Conservation (phyloP, 78 protist genomes). For the Emiliania huxleyi region DNA sequence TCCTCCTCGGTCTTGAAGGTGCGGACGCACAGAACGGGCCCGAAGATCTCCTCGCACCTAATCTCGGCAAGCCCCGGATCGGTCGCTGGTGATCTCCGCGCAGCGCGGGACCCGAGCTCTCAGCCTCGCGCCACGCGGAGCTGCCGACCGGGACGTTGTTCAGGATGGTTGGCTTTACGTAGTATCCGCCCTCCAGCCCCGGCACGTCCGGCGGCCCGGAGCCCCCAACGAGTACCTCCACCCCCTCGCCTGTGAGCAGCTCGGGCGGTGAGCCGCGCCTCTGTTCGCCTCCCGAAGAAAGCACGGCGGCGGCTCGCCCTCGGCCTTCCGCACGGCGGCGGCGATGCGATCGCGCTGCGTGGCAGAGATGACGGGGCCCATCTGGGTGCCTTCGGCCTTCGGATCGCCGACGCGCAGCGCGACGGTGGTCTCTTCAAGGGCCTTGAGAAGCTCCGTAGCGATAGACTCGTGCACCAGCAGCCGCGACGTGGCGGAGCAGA, state of each 20-base stretch:
- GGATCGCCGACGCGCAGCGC: not conserved
- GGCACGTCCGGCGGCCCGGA: not conserved
- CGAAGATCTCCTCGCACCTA: slow-evolving; percentile 12
- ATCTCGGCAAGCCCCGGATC: too few relatives aligned
- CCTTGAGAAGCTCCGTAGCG: not conserved
- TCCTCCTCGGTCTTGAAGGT: not conserved
- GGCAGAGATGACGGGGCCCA: not conserved
- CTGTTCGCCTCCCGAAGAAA: too few relatives aligned
- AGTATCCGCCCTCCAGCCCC: not conserved
- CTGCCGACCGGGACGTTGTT: not conserved
- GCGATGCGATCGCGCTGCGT: too few relatives aligned
- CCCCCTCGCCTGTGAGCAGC: too few relatives aligned
- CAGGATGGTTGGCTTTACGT: not conserved
- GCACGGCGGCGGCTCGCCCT: too few relatives aligned
- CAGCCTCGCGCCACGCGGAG: not conserved
- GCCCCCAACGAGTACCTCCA: too few relatives aligned
- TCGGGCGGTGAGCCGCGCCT: too few relatives aligned
- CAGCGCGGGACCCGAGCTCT: too few relatives aligned
- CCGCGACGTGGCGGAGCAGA: not conserved
- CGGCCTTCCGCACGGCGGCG: too few relatives aligned
- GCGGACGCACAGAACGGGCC: not conserved
- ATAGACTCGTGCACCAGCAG: not conserved
- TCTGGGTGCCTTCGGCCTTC: not conserved
- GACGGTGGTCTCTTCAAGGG: not conserved
- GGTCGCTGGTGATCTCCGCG: too few relatives aligned